phyloP scores from a whole-genome alignment of 371 early-diverging fungal species.

The Mucor irregularis region DNA sequence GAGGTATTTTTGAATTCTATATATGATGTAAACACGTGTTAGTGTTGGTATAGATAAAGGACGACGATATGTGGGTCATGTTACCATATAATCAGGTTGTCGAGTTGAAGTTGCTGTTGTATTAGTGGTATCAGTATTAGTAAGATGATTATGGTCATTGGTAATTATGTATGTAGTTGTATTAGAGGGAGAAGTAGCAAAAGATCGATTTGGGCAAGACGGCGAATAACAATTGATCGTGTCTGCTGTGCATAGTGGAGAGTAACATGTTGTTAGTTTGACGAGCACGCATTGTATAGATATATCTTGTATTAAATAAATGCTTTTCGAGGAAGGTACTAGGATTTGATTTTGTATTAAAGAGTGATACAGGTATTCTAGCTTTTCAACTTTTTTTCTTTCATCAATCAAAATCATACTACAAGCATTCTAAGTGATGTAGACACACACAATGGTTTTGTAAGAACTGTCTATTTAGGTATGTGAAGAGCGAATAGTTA shows the following conservation, averaged over 20 bases:
- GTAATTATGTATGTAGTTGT: too few species aligned
- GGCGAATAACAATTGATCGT: conserved; percentile 15
- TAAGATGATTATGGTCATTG: too few species aligned
- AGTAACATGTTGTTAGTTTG: conserved; percentile 9
- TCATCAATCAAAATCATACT: conserved; percentile 1
- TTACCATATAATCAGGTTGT: background rate
- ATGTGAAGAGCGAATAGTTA: background rate
- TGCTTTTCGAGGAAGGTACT: conserved; percentile 3
- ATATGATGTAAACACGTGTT: background rate
- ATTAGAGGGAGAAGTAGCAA: background rate
- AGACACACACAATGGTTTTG: background rate
- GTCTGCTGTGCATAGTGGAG: conserved; percentile 4
- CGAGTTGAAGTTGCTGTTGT: too few species aligned
- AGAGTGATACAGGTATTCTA: conserved; percentile 6
- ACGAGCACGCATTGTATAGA: conserved; percentile 11
- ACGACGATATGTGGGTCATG: too few species aligned
- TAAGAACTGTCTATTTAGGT: background rate
- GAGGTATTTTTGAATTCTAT: conserved; percentile 12
- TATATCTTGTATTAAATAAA: conserved; percentile 6
- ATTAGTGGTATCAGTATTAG: background rate
- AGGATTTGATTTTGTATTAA: conserved; percentile 6
- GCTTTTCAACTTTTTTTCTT: background rate
- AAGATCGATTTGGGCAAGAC: conserved; percentile 4
- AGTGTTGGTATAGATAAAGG: background rate
- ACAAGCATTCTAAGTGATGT: conserved; percentile 14